These are phyloP conservation scores for Pichia exigua DNA, from an alignment of 805 yeast species.

Conservation along the genomic window DNA sequence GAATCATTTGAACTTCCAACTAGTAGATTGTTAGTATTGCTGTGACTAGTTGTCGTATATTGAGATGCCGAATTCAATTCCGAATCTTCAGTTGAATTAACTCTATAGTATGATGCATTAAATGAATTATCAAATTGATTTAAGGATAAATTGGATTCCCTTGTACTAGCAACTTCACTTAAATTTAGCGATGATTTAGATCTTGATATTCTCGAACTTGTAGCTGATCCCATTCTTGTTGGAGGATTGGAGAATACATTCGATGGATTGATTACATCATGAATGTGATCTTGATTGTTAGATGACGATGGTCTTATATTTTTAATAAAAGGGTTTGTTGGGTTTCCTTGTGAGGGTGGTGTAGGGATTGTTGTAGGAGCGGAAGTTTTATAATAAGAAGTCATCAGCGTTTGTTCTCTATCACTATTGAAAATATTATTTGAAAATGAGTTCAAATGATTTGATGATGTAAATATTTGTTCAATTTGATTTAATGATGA, in stretches of 20 bases:
- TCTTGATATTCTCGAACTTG: constrained; percentile 22
- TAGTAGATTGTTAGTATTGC: background rate
- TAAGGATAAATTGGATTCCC: constrained; percentile 13
- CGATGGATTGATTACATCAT: background rate
- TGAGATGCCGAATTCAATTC: background rate
- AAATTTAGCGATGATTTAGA: constrained; percentile 48
- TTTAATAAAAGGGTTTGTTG: background rate
- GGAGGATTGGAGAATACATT: background rate
- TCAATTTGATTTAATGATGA: background rate
- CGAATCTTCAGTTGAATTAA: background rate
- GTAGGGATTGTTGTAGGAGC: background rate
- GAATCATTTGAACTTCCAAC: background rate
- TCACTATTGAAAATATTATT: background rate
- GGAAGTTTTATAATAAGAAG: background rate
- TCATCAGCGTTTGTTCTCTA: background rate
- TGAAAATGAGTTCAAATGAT: constrained; percentile 1
- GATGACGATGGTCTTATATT: background rate
- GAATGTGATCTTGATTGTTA: background rate
- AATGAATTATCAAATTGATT: background rate
- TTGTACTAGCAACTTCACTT: constrained; percentile 41
- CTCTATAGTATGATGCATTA: background rate
- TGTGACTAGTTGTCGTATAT: background rate
- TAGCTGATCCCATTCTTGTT: background rate
- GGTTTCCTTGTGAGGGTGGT: background rate
- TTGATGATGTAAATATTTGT: background rate